Conservation (phyloP, 257 asterid species). For the Lycium barbarum region DNA sequence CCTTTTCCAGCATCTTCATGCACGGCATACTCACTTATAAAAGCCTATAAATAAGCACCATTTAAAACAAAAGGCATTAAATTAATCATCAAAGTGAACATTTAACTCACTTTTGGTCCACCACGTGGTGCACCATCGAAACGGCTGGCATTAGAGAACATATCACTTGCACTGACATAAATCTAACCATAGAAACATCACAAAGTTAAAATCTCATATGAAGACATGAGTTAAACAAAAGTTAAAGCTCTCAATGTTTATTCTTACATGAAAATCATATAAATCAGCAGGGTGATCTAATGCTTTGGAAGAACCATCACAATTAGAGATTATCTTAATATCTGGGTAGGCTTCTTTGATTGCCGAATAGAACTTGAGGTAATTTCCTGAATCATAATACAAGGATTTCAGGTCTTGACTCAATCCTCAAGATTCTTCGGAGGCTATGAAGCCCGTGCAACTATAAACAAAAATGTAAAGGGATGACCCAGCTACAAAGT, state of each 20-base stretch:
- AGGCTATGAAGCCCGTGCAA: neutral
- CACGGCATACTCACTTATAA: constrained; percentile 96
- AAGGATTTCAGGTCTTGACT: constrained; percentile 8
- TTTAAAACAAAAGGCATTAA: constrained; percentile 21
- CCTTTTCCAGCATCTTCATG: constrained; percentile 80
- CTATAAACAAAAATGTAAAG: neutral
- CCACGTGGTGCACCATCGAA: constrained; percentile 62
- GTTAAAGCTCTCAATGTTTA: neutral
- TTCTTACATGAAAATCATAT: constrained; percentile 85
- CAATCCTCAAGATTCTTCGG: neutral
- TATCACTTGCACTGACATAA: constrained; percentile 58
- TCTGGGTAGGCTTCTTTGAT: constrained; percentile 73
- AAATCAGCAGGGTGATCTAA: constrained; percentile 92
- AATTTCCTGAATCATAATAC: constrained; percentile 67
- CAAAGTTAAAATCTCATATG: constrained; percentile 13
- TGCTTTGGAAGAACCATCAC: constrained; percentile 72
- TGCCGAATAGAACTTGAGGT: constrained; percentile 79
- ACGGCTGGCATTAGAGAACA: constrained; percentile 53
- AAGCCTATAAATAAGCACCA: constrained; percentile 58
- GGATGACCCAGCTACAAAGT: constrained; percentile 1
- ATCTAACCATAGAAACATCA: constrained; percentile 54
- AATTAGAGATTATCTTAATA: constrained; percentile 84
- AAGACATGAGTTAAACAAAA: neutral
- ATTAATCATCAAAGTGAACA: constrained; percentile 13
- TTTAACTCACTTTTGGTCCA: constrained; percentile 85